A percentile compares a stretch with the other conserved stretches of the same genome.
These are phyloP conservation scores for Rhynchosporium secalis DNA, from an alignment of 2,329 filamentous ascomycete genomes.

Conservation along the genomic window DNA sequence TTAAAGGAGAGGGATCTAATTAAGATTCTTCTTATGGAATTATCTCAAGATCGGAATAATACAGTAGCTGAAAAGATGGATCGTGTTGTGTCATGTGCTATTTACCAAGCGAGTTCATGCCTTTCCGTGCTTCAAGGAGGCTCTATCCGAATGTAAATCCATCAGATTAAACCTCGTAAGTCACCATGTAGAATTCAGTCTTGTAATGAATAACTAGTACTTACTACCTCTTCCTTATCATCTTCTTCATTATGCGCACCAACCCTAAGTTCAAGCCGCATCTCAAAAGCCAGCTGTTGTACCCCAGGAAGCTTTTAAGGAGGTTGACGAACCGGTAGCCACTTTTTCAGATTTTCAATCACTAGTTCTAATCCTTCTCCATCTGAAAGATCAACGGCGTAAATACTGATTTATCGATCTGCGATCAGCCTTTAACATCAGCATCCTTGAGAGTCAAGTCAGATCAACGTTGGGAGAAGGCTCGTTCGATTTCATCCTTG, in stretches of 20 bases:
- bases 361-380: slow-evolving; percentile 43
- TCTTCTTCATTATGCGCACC: background rate
- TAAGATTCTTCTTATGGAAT: too few relatives aligned
- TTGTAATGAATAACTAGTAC: too few relatives aligned
- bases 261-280: slow-evolving; percentile 61
- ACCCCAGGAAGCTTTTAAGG: slow-evolving; percentile 57
- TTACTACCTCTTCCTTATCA: background rate
- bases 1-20: too few relatives aligned
- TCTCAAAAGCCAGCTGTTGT: slow-evolving; percentile 47
- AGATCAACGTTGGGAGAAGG: slow-evolving; percentile 57
- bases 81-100: too few relatives aligned
- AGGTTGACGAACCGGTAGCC: slow-evolving; percentile 53
- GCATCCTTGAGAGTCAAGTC: slow-evolving; percentile 48
- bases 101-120: too few relatives aligned
- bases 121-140: too few relatives aligned
- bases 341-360: slow-evolving; percentile 52
- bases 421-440: slow-evolving; percentile 55
- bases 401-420: slow-evolving; percentile 49
- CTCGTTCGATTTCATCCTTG: slow-evolving; percentile 50
- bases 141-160: too few relatives aligned
- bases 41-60: too few relatives aligned
- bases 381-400: slow-evolving; percentile 47
- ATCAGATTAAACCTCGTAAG: too few relatives aligned
- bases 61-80: too few relatives aligned
- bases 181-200: too few relatives aligned